Evolutionary conservation across 495 filamentous ascomycete species (phyloP), one percentile per base, ranked within the genome.

Genomic region (Penicillium pancosmium): DNA sequence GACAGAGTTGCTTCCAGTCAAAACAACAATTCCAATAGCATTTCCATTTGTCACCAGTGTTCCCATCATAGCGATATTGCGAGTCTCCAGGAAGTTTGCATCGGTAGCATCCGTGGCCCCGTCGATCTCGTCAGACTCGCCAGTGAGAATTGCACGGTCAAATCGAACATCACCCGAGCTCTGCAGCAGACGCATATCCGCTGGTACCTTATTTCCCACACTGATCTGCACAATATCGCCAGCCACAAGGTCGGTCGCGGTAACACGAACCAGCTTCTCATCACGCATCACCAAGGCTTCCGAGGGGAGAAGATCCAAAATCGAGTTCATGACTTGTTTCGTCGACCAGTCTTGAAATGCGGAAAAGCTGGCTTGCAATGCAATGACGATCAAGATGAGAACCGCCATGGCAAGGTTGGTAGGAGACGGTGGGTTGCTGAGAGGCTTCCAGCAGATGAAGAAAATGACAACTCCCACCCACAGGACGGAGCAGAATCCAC

Each of bases 51-150:
- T 82, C 55, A 87, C 88, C 52, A 85, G 80, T 1, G 86, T 90
- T 33, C 89, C 88, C 74, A 88, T 86, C 21, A 92, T 68, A n/a
- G 86, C 88, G 47, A 91, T 87, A 59, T 85, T 88, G 21, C 80
- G 80, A 18, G 88, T 89, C 67, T 91, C 89, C 31, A 92, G 82
- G 62, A 89, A 91, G 68, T 91, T 91, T 21, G 77, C 71, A 50
- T 91, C 86, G 0, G 84, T 88, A 8, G 71, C 76, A 4, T 90
- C 80, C 9, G 84, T 80, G 3, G 82, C 75, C 5, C 84, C 88
- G 8, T 78, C 74, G 16, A 90, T 70, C 36, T 87, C 86, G 19
- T 83, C 74, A 5, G 87, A 84, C 73, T 90, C 86, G 33, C 86
- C 88, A 6, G 88, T 92, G 5, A 91, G 73, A 44, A 92, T 86